These are phyloP conservation scores for Acacia melanoxylon DNA, from an alignment of 306 rosid species.

Conservation along the genomic window DNA sequence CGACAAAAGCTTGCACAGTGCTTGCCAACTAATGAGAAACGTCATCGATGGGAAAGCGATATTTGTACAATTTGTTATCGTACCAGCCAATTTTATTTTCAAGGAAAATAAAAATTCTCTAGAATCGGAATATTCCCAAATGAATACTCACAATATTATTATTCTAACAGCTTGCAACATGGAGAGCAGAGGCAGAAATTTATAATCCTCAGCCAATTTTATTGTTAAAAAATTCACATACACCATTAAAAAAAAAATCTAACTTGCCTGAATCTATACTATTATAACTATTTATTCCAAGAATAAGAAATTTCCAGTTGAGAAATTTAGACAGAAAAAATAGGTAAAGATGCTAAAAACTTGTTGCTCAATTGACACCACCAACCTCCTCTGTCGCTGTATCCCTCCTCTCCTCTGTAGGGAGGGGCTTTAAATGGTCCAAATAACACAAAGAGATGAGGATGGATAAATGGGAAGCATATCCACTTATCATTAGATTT, in stretches of 20 bases:
- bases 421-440: too few species aligned
- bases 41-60: not conserved
- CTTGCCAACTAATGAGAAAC: not conserved
- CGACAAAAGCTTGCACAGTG: slow-evolving; percentile 32
- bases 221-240: not conserved
- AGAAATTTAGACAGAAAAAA: not conserved
- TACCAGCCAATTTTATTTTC: not conserved
- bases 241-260: not conserved
- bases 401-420: too few species aligned
- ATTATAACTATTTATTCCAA: not conserved
- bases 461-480: too few species aligned
- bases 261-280: not conserved
- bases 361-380: too few species aligned
- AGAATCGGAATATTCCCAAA: not conserved
- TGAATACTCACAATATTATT: not conserved
- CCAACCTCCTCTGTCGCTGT: too few species aligned
- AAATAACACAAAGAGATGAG: too few species aligned
- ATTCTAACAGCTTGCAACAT: too few species aligned
- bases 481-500: too few species aligned
- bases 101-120: too few species aligned
- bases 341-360: not conserved
- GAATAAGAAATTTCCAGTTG: not conserved
- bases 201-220: not conserved
- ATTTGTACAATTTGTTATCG: not conserved
- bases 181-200: not conserved